Conservation (phyloP, 2,329 filamentous ascomycete species). For the Colletotrichum acutatum region DNA sequence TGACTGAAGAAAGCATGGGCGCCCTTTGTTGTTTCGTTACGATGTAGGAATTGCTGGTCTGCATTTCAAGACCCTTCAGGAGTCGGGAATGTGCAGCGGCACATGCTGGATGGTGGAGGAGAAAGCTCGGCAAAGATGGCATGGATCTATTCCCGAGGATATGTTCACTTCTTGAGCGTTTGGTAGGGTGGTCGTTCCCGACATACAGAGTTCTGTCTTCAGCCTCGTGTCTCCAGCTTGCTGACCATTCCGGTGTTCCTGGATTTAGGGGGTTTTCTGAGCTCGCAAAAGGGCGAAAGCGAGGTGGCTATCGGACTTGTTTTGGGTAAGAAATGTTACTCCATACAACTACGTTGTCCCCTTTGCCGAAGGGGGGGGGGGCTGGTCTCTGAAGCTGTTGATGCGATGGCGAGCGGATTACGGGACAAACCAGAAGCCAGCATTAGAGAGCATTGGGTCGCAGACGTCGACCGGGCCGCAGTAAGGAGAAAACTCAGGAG, state of each 20-base stretch:
- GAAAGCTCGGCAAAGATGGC: neutral
- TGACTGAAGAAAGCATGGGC: neutral
- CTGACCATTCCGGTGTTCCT: neutral
- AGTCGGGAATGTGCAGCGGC: neutral
- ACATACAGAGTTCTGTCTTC: neutral
- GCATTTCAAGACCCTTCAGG: neutral
- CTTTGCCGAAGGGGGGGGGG: neutral
- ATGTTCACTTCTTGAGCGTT: neutral
- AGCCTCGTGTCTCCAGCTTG: neutral
- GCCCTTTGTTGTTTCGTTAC: neutral
- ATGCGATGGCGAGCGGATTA: conserved; percentile 18
- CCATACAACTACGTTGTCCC: neutral
- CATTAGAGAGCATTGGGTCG: neutral
- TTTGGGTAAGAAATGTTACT: neutral
- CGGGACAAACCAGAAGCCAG: conserved; percentile 10
- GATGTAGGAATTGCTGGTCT: neutral
- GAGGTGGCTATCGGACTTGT: neutral
- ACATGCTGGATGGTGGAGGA: neutral
- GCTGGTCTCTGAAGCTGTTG: neutral
- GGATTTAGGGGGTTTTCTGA: neutral
- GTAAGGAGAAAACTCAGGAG: neutral
- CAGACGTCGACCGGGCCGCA: neutral
- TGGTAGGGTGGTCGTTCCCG: neutral
- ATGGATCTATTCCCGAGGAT: neutral
- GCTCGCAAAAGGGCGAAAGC: neutral